A percentile compares a stretch with the other conserved stretches of the same genome.
Conservation (phyloP, 2,329 filamentous ascomycete species). For the Diaporthe ilicicola region DNA sequence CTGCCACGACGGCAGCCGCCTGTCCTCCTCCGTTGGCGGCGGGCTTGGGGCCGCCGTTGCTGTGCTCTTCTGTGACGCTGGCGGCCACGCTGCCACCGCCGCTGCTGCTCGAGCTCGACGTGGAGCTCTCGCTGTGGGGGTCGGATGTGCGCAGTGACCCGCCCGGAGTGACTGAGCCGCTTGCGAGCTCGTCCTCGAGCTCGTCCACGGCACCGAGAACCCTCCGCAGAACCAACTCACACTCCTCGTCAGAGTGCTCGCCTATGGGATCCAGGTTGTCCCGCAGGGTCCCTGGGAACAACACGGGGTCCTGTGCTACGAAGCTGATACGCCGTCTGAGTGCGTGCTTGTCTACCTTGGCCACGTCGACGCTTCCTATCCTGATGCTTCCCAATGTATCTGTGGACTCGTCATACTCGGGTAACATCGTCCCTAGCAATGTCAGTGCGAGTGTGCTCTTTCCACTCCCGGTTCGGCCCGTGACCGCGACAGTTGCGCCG, state of each 20-base stretch:
- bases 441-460: slow-evolving; percentile 80
- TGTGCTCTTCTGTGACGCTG: neutral
- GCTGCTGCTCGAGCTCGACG: slow-evolving; percentile 26
- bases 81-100: neutral
- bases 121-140: slow-evolving; percentile 3
- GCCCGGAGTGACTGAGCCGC: slow-evolving; percentile 18
- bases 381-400: slow-evolving; percentile 54
- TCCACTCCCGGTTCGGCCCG: slow-evolving; percentile 85
- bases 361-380: slow-evolving; percentile 63
- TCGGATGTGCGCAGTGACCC: slow-evolving; percentile 20
- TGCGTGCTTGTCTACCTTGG: slow-evolving; percentile 60
- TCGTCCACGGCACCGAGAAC: slow-evolving; percentile 59
- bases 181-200: slow-evolving; percentile 21
- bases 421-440: slow-evolving; percentile 64
- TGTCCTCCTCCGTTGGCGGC: neutral
- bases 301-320: slow-evolving; percentile 70
- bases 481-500: slow-evolving; percentile 69
- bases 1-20: neutral
- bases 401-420: slow-evolving; percentile 44
- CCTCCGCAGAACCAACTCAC: slow-evolving; percentile 61
- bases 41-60: slow-evolving; percentile 34
- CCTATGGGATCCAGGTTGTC: slow-evolving; percentile 75
- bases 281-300: slow-evolving; percentile 66
- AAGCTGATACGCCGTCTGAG: slow-evolving; percentile 68
- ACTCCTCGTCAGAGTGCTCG: slow-evolving; percentile 62